Evolutionary conservation across 1,284 basidiomycete genomes (phyloP).

Genomic region (Chalciporus sp.): DNA sequence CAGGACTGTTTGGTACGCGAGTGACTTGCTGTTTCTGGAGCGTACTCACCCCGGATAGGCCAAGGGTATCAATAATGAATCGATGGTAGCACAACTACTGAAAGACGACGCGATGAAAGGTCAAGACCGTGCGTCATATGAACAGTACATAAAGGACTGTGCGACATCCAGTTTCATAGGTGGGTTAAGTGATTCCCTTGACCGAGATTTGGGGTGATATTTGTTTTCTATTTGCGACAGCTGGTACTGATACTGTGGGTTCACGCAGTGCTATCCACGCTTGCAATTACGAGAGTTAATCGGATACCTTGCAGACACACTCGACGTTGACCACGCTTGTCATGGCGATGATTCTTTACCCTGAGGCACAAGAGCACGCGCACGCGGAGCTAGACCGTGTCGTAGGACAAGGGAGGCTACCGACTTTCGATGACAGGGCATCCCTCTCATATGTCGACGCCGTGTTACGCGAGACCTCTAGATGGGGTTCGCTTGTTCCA

Average conservation of each 20-base stretch:
- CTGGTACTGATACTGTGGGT: constrained; percentile 27
- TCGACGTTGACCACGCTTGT: constrained; percentile 22
- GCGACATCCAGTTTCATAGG: constrained; percentile 24
- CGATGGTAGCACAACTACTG: constrained; percentile 22
- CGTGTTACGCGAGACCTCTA: constrained; percentile 24
- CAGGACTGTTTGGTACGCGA: constrained; percentile 34
- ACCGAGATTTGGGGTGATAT: neutral
- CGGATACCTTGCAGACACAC: constrained; percentile 23
- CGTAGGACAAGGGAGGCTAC: constrained; percentile 25
- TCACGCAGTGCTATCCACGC: neutral
- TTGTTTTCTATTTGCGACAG: constrained; percentile 11
- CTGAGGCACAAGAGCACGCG: constrained; percentile 27
- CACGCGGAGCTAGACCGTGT: constrained; percentile 26
- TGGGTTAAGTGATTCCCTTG: neutral
- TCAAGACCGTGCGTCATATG: constrained; percentile 6
- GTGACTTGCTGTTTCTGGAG: neutral
- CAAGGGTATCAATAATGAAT: constrained; percentile 19
- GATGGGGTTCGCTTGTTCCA: constrained; percentile 28
- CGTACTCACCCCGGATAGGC: constrained; percentile 5
- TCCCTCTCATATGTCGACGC: constrained; percentile 32
- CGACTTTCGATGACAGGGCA: constrained; percentile 22
- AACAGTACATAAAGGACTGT: constrained; percentile 23
- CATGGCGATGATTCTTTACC: constrained; percentile 26
- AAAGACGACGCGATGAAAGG: neutral
- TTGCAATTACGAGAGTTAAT: neutral